These are phyloP conservation scores for Aureobasidium sp. DNA, from an alignment of 2,329 filamentous ascomycete species.

Conservation along the genomic window DNA sequence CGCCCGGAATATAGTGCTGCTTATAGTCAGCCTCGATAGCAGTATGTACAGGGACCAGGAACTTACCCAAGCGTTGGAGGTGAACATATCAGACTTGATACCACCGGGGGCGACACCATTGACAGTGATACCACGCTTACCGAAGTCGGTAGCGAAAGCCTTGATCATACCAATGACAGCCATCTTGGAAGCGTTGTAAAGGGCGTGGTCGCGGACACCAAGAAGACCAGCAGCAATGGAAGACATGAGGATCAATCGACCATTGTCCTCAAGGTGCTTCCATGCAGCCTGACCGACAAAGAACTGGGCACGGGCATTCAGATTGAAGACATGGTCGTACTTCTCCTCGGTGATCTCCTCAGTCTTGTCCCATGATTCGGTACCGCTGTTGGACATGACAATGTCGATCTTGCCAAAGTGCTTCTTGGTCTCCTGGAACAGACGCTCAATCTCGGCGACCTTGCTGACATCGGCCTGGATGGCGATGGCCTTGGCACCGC, in stretches of 20 bases:
- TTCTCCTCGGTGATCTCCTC: slow-evolving; percentile 62
- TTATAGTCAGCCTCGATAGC: too few species aligned
- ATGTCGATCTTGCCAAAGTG: slow-evolving; percentile 38
- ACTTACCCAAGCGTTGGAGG: slow-evolving; percentile 21
- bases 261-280: slow-evolving; percentile 60
- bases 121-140: slow-evolving; percentile 58
- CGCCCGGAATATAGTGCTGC: slow-evolving; percentile 40
- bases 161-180: slow-evolving; percentile 66
- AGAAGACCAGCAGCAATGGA: slow-evolving; percentile 60
- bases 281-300: slow-evolving; percentile 70
- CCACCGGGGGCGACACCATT: slow-evolving; percentile 66
- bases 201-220: slow-evolving; percentile 61
- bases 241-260: slow-evolving; percentile 66
- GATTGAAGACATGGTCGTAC: slow-evolving; percentile 61
- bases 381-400: slow-evolving; percentile 49
- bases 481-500: slow-evolving; percentile 45
- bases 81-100: slow-evolving; percentile 70
- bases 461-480: slow-evolving; percentile 53
- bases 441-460: slow-evolving; percentile 49
- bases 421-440: slow-evolving; percentile 39
- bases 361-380: slow-evolving; percentile 59
- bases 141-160: slow-evolving; percentile 63
- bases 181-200: slow-evolving; percentile 66
- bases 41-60: too few species aligned
- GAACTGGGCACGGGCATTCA: slow-evolving; percentile 65